Conservation (phyloP, 1,284 basidiomycete genomes). For the Pseudozyma pruni region DNA sequence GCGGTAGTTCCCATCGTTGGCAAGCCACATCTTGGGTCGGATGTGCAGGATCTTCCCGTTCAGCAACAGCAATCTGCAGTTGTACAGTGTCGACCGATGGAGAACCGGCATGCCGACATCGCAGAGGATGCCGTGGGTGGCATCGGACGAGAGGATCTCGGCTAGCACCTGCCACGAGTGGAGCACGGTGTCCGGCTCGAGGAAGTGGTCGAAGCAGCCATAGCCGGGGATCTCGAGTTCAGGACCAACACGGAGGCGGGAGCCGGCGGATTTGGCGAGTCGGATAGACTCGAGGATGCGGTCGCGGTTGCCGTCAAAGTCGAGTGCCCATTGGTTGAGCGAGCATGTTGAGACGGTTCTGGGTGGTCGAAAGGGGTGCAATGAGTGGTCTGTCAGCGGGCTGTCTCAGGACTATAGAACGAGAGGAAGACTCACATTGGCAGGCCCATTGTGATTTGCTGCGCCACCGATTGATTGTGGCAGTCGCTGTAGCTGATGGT, state of each 20-base stretch:
- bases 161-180: slow-evolving; percentile 66
- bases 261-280: slow-evolving; percentile 87
- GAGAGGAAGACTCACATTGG: slow-evolving; percentile 28
- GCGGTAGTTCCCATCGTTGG: slow-evolving; percentile 97
- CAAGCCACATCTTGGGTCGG: slow-evolving; percentile 98
- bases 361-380: neutral
- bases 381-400: neutral
- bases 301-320: slow-evolving; percentile 84
- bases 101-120: slow-evolving; percentile 75
- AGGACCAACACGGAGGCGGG: slow-evolving; percentile 92
- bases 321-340: slow-evolving; percentile 94
- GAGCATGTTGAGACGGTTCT: slow-evolving; percentile 74
- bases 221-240: slow-evolving; percentile 93
- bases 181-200: slow-evolving; percentile 59
- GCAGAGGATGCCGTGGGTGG: slow-evolving; percentile 62
- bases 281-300: slow-evolving; percentile 89
- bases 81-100: slow-evolving; percentile 97
- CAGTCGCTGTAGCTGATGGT: neutral
- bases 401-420: too few species aligned
- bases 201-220: slow-evolving; percentile 63
- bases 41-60: slow-evolving; percentile 89
- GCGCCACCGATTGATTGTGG: too few species aligned
- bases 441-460: slow-evolving; percentile 27
- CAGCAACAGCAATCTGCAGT: slow-evolving; percentile 89
- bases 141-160: slow-evolving; percentile 54